Base-by-base conservation (phyloP, 306 rosid species). In the Trichosanthes truncata region DNA sequence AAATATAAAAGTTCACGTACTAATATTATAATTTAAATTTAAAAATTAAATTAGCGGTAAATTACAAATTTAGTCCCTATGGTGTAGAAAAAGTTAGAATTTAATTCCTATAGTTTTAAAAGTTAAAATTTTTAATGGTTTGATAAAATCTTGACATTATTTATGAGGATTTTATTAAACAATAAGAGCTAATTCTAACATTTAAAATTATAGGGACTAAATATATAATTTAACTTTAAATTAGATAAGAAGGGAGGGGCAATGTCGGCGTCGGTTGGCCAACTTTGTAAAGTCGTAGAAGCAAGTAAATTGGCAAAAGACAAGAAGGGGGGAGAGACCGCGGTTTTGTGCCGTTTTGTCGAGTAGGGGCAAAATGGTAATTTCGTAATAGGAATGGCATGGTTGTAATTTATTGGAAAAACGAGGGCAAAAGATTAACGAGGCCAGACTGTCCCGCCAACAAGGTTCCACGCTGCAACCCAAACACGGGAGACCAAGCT, bases 371-470 rank as follows among this genome's bases (percentile, higher is more conserved):
- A 82, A 0, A 51, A 12, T 6, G 87, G 82, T 83, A 90, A 83
- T 59, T 55, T 7, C 36, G 4, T 12, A 11, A 5, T 49, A 51
- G 66, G 31, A 63, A 11, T 86, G 94, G 93, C 46, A 84, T 20
- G 38, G 78, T 52, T 57, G 92, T 90, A 87, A 81, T 90, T 84
- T 38, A 85, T 63, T 26, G 55, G 23, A 26, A 31, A 82, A 89
- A 83, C 36, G 87, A 83, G 85, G 93, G 93, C 41, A 60, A 17
- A 56, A 68, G 59, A 86, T 83, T 82, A 81, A 83, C 82, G 55
- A 73, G 74, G 93, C 90, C 97, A 93, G 97, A 86, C 91, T 93
- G 97, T 93, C 94, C 94, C 89, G 88, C 92, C 91, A 93, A 87
- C 51, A 48, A 63, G 69, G 43, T 15, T 62, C 69, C 43, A 62